Percentiles rank a stretch among this genome's conserved stretches.
These are phyloP conservation scores for Cutaneotrichosporon sp. DNA, from an alignment of 1,284 basidiomycete genomes.

Conservation along the genomic window DNA sequence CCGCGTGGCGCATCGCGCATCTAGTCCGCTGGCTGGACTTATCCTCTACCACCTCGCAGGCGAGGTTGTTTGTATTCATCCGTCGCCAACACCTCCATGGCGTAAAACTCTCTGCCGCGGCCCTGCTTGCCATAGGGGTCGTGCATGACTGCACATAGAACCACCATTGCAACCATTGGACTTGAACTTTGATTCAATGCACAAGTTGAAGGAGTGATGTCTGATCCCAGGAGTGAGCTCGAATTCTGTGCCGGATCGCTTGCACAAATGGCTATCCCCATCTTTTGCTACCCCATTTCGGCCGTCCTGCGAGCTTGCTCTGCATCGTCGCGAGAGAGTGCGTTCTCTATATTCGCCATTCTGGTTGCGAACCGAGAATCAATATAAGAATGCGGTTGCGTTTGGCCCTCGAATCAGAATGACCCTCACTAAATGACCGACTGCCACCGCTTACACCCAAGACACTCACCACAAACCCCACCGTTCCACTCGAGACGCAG, in stretches of 20 bases:
- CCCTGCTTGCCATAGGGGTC: constrained; percentile 9
- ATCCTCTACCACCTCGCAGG: not conserved
- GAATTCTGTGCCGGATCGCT: not conserved
- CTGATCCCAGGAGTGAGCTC: no score
- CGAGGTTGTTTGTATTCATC: constrained; percentile 9
- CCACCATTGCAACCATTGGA: constrained; percentile 4
- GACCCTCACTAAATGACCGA: no score
- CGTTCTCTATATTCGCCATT: no score
- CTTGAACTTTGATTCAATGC: constrained; percentile 6
- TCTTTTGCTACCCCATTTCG: no score
- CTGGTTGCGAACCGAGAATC: no score
- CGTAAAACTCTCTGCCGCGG: not conserved
- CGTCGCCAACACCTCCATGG: not conserved
- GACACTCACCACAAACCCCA: no score
- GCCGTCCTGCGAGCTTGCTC: no score
- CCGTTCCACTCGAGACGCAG: no score
- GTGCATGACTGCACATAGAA: constrained; percentile 6
- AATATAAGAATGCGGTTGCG: no score
- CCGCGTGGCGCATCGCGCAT: not conserved
- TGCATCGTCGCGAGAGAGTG: no score
- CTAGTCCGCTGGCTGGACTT: constrained; percentile 1
- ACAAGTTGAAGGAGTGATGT: not conserved
- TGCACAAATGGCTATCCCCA: not conserved
- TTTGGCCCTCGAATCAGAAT: no score
- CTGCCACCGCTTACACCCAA: no score